Base-by-base conservation (phyloP, 805 yeast species). In the Yamadazyma philogaea region DNA sequence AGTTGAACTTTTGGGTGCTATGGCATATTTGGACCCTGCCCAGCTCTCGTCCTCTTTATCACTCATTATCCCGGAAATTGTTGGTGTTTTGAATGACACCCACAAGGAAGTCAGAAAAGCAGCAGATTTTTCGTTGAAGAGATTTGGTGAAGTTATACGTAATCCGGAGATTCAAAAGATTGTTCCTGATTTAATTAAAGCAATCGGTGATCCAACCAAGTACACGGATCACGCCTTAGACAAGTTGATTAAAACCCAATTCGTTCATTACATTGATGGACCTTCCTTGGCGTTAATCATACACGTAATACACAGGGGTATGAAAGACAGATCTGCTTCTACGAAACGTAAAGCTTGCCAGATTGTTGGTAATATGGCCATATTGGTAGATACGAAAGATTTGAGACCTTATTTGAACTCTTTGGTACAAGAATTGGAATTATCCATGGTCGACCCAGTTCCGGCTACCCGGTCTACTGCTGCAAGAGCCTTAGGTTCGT, bases 341-440 rank as follows among this genome's bases (percentile, higher is more conserved):
- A 87, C 93, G 4, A 93, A 91, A 70, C 80, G 86, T 61, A 88
- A 88, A 62, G 91, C 98, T 0, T 90, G 98, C 63, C 97, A 93
- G 65, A 91, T 93, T 71, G 97, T 93, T 22, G 99, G 99, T 49
- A 93, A 93, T 59, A 93, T 93, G 98, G 89, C 98, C 1, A 88
- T 93, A 60, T 73, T 93, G 55, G 96, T 95, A 14, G 98, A 91
- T 55, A 74, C 87, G 14, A 79, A 77, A 52, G 99, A 93, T 61
- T 72, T 93, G 46, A 64, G 79, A 39, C 97, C 96, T 19, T 93
- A 93, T 64, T 70, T 93, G 55, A 77, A 81, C 17, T 78, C 81
- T 33, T 72, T 93, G 52, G 83, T 91, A 34, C 74, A 80, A 8
- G 96, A 89, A 53, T 77, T 93, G 46, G 96, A 93, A 61, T 73